Evolutionary conservation across 148 eudicot genomes (phyloP), one percentile per base, ranked within the genome.

Genomic region (Vaccinium darrowii): DNA sequence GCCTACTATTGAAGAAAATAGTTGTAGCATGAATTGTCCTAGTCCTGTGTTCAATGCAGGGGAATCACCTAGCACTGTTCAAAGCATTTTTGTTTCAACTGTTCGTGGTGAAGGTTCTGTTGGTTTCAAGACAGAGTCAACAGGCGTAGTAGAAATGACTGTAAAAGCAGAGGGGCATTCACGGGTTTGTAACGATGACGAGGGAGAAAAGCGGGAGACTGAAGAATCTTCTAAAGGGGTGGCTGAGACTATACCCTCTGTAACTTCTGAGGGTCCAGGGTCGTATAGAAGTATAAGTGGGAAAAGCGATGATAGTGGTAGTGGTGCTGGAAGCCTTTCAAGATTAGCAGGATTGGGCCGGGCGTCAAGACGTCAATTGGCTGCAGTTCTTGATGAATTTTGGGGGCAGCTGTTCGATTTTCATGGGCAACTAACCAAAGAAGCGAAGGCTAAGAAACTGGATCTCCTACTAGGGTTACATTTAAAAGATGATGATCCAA

Each of bases 321-420:
- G 92, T 76, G 91, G 98, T 63, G 78, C 92, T 25, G 98, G 98
- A 57, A 97, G 99, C 84, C 92, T 94, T 25, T 92, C 99, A 78
- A 92, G 95, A 89, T 84, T 97, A 65, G 94, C 98, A 30, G 99
- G 99, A 76, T 84, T 93, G 90, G 99, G 94, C 69, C 98, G 98
- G 80, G 98, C 99, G 81, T 95, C 94, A 54, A 91, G 99, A 84
- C 93, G 98, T 43, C 98, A 97, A 75, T 84, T 95, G 81, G 91
- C 98, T 84, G 89, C 88, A 21, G 90, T 88, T 84, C 96, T 97
- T 75, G 98, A 95, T 90, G 99, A 97, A 47, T 97, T 97, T 88
- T 97, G 98, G 99, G 98, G 96, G 54, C 98, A 95, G 85, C 81
- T 97, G 57, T 95, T 91, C 93, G 99, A 97, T 91, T 91, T 94